Conservation (phyloP, 129 eudicot genomes). For the Arctium lappa region DNA sequence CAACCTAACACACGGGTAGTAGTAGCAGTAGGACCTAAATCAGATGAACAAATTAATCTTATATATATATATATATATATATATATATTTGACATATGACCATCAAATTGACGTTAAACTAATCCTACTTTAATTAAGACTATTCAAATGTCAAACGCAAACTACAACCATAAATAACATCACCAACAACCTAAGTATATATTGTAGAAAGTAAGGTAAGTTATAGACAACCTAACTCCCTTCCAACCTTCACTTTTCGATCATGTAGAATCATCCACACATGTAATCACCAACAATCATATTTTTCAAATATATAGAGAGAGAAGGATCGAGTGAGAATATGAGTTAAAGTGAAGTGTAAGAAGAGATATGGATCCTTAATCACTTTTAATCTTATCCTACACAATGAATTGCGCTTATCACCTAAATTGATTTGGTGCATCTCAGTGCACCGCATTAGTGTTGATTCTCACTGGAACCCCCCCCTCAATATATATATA, state of each 20-base stretch:
- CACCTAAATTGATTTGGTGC: too few relatives aligned
- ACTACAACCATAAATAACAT: background rate
- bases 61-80: background rate
- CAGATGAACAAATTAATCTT: slow-evolving; percentile 40
- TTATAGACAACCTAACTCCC: slow-evolving; percentile 36
- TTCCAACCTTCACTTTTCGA: background rate
- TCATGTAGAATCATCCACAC: background rate
- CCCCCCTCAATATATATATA: too few relatives aligned
- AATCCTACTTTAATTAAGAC: background rate
- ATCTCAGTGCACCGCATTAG: too few relatives aligned
- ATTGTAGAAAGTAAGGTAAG: slow-evolving; percentile 13
- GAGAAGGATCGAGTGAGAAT: too few relatives aligned
- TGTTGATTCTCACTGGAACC: too few relatives aligned
- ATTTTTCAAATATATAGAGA: background rate
- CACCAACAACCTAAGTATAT: slow-evolving; percentile 21
- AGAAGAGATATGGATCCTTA: too few relatives aligned
- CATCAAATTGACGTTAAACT: slow-evolving; percentile 32
- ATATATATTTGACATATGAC: slow-evolving; percentile 1
- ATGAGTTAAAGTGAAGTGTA: too few relatives aligned
- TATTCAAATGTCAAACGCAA: background rate
- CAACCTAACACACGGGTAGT: background rate
- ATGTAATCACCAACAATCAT: background rate
- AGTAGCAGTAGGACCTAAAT: slow-evolving; percentile 12
- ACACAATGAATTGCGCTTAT: too few relatives aligned
- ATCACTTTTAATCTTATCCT: too few relatives aligned